Conservation (phyloP, 1,284 basidiomycete genomes). For the Sporisorium iseilematis-ciliati region DNA sequence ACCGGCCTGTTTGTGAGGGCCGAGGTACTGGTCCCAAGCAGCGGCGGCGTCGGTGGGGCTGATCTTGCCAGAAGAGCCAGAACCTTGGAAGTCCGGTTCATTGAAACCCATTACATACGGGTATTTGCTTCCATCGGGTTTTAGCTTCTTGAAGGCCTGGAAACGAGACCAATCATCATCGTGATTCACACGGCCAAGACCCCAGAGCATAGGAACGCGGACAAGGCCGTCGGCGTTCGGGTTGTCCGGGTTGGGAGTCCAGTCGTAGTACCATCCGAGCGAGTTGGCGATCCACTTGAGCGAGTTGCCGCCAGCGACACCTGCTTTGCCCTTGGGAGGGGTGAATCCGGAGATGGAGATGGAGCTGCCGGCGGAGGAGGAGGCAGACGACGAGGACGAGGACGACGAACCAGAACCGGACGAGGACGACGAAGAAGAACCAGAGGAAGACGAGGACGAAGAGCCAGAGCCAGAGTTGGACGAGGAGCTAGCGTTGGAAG, state of each 20-base stretch:
- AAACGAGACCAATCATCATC: conserved; percentile 55
- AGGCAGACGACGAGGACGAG: conserved; percentile 18
- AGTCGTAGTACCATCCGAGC: conserved; percentile 54
- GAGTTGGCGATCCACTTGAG: conserved; percentile 40
- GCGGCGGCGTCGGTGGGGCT: conserved; percentile 31
- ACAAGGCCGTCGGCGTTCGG: conserved; percentile 32
- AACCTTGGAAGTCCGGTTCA: conserved; percentile 55
- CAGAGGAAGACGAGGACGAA: conserved; percentile 14
- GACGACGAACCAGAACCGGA: conserved; percentile 15
- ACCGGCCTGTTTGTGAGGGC: conserved; percentile 47
- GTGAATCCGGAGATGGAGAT: conserved; percentile 35
- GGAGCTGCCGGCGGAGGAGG: conserved; percentile 16
- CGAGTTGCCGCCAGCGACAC: conserved; percentile 60
- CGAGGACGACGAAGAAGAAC: conserved; percentile 15
- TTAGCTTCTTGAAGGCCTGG: conserved; percentile 52
- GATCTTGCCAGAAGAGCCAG: conserved; percentile 54
- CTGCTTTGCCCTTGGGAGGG: conserved; percentile 55
- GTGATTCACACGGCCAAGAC: conserved; percentile 48
- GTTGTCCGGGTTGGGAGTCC: conserved; percentile 53
- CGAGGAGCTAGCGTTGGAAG: conserved; percentile 10
- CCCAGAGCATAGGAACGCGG: conserved; percentile 59
- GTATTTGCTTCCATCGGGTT: conserved; percentile 16
- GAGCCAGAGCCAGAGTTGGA: conserved; percentile 5
- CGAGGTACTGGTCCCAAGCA: conserved; percentile 57
- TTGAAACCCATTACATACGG: conserved; percentile 57